Percentiles rank a stretch among this genome's conserved stretches.
Evolutionary conservation across 2,329 filamentous ascomycete genomes (phyloP).

Genomic region (Dothideomycetes sp.): DNA sequence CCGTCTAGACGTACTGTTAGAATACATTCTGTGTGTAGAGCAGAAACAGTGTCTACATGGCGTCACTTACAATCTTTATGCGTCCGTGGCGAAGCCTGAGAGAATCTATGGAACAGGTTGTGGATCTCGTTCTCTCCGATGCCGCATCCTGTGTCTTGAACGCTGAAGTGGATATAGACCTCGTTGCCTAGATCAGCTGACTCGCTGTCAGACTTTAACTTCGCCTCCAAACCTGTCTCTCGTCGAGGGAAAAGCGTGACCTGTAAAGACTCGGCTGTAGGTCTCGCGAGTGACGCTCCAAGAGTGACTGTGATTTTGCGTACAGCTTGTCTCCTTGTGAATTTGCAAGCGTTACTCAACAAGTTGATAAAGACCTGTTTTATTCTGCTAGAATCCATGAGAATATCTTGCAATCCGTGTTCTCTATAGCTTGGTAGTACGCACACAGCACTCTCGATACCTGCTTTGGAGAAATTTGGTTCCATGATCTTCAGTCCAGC

Average conservation of each 20-base stretch:
- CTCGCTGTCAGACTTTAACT: conserved; percentile 10
- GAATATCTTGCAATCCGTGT: conserved; percentile 28
- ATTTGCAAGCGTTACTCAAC: conserved; percentile 40
- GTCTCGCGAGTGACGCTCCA: conserved; percentile 27
- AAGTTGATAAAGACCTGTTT: conserved; percentile 36
- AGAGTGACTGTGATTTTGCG: conserved; percentile 32
- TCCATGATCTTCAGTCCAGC: too few relatives aligned
- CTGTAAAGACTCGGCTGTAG: too few relatives aligned
- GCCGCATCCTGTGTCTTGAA: conserved; percentile 30
- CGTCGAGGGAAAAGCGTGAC: too few relatives aligned
- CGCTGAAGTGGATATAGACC: conserved; percentile 28
- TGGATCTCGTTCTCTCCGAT: conserved; percentile 26
- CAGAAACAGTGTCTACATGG: too few relatives aligned
- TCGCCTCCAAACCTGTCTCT: conserved; percentile 22
- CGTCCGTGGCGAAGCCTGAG: conserved; percentile 56
- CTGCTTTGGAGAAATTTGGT: too few relatives aligned
- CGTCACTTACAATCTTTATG: too few relatives aligned
- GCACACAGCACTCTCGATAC: too few relatives aligned
- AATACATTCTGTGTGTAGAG: too few relatives aligned
- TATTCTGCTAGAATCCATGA: conserved; percentile 35
- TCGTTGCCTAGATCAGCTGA: conserved; percentile 25
- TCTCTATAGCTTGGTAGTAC: conserved; percentile 29
- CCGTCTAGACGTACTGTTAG: too few relatives aligned
- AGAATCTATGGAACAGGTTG: conserved; percentile 57
- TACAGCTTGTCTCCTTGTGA: conserved; percentile 29